Percentiles rank a stretch among this genome's conserved stretches.
Conservation (phyloP, 768 basidiomycete genomes). For the Boletus rex-veris region DNA sequence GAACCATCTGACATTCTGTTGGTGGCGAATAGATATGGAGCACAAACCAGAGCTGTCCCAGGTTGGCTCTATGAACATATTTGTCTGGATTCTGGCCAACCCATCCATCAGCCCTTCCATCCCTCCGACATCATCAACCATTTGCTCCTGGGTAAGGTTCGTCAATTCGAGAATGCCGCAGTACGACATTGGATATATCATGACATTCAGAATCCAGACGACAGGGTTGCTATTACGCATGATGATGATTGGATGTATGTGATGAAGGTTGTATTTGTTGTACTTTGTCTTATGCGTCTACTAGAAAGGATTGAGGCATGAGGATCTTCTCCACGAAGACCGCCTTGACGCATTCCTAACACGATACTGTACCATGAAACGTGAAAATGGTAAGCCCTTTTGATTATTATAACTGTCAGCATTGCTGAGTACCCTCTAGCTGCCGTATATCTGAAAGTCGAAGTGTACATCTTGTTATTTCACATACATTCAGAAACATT, state of each 20-base stretch:
- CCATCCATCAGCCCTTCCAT: background rate
- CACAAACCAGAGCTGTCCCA: background rate
- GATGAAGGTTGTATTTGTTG: no score
- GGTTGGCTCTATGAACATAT: background rate
- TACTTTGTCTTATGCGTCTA: no score
- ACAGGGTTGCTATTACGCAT: no score
- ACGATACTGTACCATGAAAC: no score
- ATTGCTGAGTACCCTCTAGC: background rate
- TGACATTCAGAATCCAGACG: background rate
- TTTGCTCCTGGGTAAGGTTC: background rate
- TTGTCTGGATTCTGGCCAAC: background rate
- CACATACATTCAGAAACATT: no score
- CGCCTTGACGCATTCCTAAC: background rate
- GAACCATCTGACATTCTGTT: background rate
- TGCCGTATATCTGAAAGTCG: background rate
- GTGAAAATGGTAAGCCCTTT: no score
- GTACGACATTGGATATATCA: background rate
- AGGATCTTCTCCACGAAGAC: background rate
- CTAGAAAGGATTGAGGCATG: no score
- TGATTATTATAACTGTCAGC: no score
- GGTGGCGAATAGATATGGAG: background rate
- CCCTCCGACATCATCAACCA: background rate
- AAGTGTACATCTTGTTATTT: background rate
- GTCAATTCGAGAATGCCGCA: background rate
- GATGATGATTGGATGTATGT: no score